phyloP scores from a whole-genome alignment of 495 filamentous ascomycete species.

The Hypoxylon crocopeplum region DNA sequence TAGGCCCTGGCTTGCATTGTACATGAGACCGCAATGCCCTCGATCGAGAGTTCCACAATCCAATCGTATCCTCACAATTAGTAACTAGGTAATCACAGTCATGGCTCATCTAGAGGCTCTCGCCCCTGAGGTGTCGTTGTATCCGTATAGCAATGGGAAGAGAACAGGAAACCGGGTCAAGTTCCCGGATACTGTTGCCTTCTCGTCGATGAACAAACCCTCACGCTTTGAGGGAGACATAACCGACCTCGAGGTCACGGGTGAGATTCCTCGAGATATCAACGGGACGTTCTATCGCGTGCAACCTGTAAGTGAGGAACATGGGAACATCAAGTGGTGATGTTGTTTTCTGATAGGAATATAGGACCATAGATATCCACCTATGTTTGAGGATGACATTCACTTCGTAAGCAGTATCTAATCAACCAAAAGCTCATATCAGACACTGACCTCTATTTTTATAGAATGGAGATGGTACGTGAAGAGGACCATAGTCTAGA shows the following conservation, averaged over 20 bases:
- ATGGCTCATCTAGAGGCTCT: constrained; percentile 57
- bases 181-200: constrained; percentile 55
- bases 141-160: constrained; percentile 44
- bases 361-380: constrained; percentile 56
- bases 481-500: neutral
- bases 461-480: constrained; percentile 43
- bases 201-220: constrained; percentile 56
- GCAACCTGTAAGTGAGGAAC: constrained; percentile 45
- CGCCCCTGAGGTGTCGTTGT: constrained; percentile 44
- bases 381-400: constrained; percentile 60
- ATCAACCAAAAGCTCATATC: neutral
- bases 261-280: constrained; percentile 57
- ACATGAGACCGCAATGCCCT: constrained; percentile 13
- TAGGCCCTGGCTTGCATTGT: constrained; percentile 12
- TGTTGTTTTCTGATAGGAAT: neutral
- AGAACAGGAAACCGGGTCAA: constrained; percentile 47
- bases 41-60: constrained; percentile 3
- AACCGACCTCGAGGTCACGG: constrained; percentile 56
- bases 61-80: constrained; percentile 17
- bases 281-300: constrained; percentile 63
- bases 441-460: neutral
- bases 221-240: constrained; percentile 57
- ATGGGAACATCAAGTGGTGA: neutral
- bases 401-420: constrained; percentile 45
- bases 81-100: constrained; percentile 2